These are phyloP conservation scores for Starmera caribaea DNA, from an alignment of 805 yeast genomes.

Conservation along the genomic window DNA sequence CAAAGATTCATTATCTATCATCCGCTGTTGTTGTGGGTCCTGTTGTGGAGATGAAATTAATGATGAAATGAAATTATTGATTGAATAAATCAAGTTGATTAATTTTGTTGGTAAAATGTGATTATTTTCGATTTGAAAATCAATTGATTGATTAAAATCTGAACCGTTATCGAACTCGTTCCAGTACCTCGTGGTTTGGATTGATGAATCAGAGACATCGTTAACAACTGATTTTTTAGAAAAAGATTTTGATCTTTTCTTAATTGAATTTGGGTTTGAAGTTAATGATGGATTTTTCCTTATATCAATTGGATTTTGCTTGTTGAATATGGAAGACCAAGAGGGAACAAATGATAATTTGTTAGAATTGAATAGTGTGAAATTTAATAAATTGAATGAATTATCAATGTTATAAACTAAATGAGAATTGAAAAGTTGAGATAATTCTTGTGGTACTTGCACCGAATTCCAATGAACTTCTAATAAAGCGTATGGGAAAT, in stretches of 20 bases:
- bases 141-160: conserved; percentile 21
- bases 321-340: conserved; percentile 28
- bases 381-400: conserved; percentile 24
- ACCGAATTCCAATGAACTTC: conserved; percentile 36
- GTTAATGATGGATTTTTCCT: conserved; percentile 32
- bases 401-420: conserved; percentile 36
- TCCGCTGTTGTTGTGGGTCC: too few species aligned
- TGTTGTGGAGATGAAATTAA: too few species aligned
- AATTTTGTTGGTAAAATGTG: conserved; percentile 4
- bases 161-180: conserved; percentile 59
- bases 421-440: conserved; percentile 34
- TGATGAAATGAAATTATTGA: too few species aligned
- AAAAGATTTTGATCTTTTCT: not conserved
- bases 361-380: conserved; percentile 19
- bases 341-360: conserved; percentile 23
- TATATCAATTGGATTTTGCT: conserved; percentile 26
- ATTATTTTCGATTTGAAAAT: conserved; percentile 1
- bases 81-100: too few species aligned
- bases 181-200: conserved; percentile 38
- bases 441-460: conserved; percentile 18
- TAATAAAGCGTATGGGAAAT: conserved; percentile 40
- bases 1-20: too few species aligned
- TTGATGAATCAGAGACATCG: conserved; percentile 2
- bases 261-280: conserved; percentile 1
- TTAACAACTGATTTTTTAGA: not conserved